A percentile compares a stretch with the other conserved stretches of the same genome.
Conservation (phyloP, 1,139 yeast species). For the Hyphopichia khmerensis region DNA sequence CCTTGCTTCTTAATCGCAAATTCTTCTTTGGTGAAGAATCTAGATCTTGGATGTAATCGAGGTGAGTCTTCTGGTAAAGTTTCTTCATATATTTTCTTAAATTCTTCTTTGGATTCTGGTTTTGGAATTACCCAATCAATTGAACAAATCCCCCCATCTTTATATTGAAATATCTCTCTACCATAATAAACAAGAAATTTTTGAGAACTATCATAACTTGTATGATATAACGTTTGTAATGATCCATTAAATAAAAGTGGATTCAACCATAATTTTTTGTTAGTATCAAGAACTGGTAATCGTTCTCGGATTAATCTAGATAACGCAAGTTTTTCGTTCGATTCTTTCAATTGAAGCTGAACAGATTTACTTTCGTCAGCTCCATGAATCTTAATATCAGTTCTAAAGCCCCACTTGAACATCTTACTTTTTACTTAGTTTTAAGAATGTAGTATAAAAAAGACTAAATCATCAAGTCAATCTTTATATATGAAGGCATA, state of each 20-base stretch:
- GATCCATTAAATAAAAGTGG: constrained; percentile 72
- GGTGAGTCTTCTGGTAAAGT: constrained; percentile 72
- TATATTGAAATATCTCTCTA: constrained; percentile 61
- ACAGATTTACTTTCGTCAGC: constrained; percentile 18
- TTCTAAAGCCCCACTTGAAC: constrained; percentile 39
- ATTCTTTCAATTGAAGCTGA: constrained; percentile 14
- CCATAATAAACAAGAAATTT: constrained; percentile 69
- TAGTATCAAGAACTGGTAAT: constrained; percentile 26
- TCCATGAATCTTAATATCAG: constrained; percentile 30
- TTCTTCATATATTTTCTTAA: constrained; percentile 47
- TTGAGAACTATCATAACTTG: constrained; percentile 52
- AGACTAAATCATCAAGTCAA: too few relatives aligned
- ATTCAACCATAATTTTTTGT: constrained; percentile 50
- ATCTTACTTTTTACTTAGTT: too few relatives aligned
- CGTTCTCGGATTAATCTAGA: constrained; percentile 21
- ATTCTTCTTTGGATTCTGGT: constrained; percentile 48
- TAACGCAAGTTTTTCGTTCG: constrained; percentile 14
- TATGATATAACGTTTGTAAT: constrained; percentile 70
- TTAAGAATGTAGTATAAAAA: background rate
- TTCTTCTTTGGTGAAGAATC: constrained; percentile 57
- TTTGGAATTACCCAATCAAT: constrained; percentile 69
- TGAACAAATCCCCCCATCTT: constrained; percentile 69
- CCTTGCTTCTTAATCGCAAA: constrained; percentile 24
- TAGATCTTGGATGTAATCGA: constrained; percentile 71
- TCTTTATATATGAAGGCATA: background rate